A percentile compares a stretch with the other conserved stretches of the same genome.
These are phyloP conservation scores for Sarocladium strictum DNA, from an alignment of 2,329 filamentous ascomycete species.

Conservation along the genomic window DNA sequence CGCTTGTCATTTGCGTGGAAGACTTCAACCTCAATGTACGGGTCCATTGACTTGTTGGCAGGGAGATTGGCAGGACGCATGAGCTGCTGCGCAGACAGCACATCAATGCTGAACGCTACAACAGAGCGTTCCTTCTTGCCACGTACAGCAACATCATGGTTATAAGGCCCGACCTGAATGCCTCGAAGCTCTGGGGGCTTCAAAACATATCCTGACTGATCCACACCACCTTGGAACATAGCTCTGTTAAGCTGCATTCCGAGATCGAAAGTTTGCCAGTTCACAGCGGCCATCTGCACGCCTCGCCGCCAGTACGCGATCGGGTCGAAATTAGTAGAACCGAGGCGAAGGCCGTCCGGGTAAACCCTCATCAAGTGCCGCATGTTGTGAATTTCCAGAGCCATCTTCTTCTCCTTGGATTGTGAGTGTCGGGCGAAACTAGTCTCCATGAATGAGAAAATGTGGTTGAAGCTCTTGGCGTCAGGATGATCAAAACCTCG, in stretches of 20 bases:
- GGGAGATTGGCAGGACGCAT: slow-evolving; percentile 73
- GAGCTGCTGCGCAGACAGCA: slow-evolving; percentile 91
- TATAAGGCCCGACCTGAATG: slow-evolving; percentile 52
- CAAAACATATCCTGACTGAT: slow-evolving; percentile 85
- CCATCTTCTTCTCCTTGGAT: slow-evolving; percentile 66
- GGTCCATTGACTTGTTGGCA: slow-evolving; percentile 72
- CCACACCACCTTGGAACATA: slow-evolving; percentile 89
- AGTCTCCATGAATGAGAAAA: slow-evolving; percentile 89
- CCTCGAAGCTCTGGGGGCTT: slow-evolving; percentile 83
- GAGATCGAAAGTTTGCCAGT: slow-evolving; percentile 97
- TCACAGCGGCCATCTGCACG: slow-evolving; percentile 95
- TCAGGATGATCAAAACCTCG: slow-evolving; percentile 71
- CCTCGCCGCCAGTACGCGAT: slow-evolving; percentile 90
- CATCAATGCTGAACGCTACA: slow-evolving; percentile 77
- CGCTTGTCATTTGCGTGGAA: slow-evolving; percentile 90
- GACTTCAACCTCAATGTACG: slow-evolving; percentile 92
- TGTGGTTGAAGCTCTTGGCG: slow-evolving; percentile 85
- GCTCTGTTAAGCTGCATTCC: slow-evolving; percentile 95
- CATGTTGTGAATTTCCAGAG: slow-evolving; percentile 86
- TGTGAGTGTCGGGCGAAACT: slow-evolving; percentile 78
- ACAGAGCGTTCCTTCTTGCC: slow-evolving; percentile 73
- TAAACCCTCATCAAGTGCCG: slow-evolving; percentile 91
- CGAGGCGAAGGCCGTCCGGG: slow-evolving; percentile 73
- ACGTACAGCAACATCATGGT: slow-evolving; percentile 39
- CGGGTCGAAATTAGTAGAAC: slow-evolving; percentile 91